Conservation (phyloP, 1,139 yeast genomes). For the Geotrichum europaeum region DNA sequence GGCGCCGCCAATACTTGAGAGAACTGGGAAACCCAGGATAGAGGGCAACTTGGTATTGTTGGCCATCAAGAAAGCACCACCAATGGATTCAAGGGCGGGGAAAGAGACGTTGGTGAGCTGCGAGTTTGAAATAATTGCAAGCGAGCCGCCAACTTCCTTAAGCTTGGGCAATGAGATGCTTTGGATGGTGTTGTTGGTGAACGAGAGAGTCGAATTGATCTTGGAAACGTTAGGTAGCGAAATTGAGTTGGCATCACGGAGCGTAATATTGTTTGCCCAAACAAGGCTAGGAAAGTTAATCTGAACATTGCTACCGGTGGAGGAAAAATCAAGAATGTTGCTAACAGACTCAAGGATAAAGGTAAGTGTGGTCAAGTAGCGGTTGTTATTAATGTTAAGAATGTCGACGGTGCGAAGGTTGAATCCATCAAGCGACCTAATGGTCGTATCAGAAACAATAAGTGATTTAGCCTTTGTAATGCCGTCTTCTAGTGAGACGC, state of each 20-base stretch:
- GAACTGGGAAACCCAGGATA: slow-evolving; percentile 67
- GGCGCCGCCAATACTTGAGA: slow-evolving; percentile 81
- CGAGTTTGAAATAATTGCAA: slow-evolving; percentile 68
- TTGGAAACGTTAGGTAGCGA: slow-evolving; percentile 60
- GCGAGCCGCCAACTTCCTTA: slow-evolving; percentile 67
- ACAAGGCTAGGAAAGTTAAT: slow-evolving; percentile 64
- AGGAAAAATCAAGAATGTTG: slow-evolving; percentile 67
- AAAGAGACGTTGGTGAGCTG: slow-evolving; percentile 65
- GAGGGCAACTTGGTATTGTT: slow-evolving; percentile 68
- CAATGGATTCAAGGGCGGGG: slow-evolving; percentile 61
- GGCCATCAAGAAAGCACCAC: slow-evolving; percentile 74
- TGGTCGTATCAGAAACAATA: slow-evolving; percentile 78
- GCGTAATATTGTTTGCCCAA: slow-evolving; percentile 80
- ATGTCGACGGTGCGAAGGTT: slow-evolving; percentile 62
- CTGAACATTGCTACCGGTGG: slow-evolving; percentile 74
- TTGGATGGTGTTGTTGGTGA: slow-evolving; percentile 64
- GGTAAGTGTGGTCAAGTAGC: slow-evolving; percentile 62
- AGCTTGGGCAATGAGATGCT: slow-evolving; percentile 53
- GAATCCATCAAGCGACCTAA: slow-evolving; percentile 74
- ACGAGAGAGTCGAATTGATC: slow-evolving; percentile 76
- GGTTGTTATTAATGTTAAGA: slow-evolving; percentile 87
- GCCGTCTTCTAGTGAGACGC: slow-evolving; percentile 66
- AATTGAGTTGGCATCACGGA: slow-evolving; percentile 71
- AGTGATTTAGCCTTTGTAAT: slow-evolving; percentile 69
- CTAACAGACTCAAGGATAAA: slow-evolving; percentile 71